phyloP scores from a whole-genome alignment of 805 yeast genomes.

The Sugiyamaella marilandica region DNA sequence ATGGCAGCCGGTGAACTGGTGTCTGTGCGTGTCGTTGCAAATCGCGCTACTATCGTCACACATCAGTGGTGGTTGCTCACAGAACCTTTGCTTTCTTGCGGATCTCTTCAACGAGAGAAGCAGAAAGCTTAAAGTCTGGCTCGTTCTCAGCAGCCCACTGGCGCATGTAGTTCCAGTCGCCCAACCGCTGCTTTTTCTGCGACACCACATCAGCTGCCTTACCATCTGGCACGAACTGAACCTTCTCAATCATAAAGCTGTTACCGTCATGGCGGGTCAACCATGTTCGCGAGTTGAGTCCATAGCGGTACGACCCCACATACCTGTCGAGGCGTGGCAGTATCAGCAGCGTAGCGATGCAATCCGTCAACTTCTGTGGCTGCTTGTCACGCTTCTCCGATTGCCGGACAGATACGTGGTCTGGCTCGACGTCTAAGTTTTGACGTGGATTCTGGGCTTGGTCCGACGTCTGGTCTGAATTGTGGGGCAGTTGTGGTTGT shows the following conservation, averaged over 20 bases:
- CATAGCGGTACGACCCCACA: constrained; percentile 60
- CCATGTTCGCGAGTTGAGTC: constrained; percentile 77
- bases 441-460: no score
- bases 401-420: constrained; percentile 29
- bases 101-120: constrained; percentile 6
- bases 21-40: no score
- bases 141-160: constrained; percentile 7
- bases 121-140: constrained; percentile 12
- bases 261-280: constrained; percentile 68
- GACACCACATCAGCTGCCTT: constrained; percentile 31
- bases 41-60: no score
- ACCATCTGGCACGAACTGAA: constrained; percentile 35
- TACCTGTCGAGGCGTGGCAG: constrained; percentile 68
- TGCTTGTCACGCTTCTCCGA: constrained; percentile 15
- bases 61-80: no score
- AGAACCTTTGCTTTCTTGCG: not conserved
- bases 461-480: constrained; percentile 12
- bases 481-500: constrained; percentile 23
- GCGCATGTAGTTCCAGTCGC: constrained; percentile 28
- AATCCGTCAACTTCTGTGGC: constrained; percentile 34
- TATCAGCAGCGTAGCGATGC: constrained; percentile 54
- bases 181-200: constrained; percentile 29
- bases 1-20: no score
- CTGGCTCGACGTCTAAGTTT: no score
- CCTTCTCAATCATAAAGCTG: constrained; percentile 57